Evolutionary conservation across 768 basidiomycete species (phyloP).

Genomic region (Boletales sp.): DNA sequence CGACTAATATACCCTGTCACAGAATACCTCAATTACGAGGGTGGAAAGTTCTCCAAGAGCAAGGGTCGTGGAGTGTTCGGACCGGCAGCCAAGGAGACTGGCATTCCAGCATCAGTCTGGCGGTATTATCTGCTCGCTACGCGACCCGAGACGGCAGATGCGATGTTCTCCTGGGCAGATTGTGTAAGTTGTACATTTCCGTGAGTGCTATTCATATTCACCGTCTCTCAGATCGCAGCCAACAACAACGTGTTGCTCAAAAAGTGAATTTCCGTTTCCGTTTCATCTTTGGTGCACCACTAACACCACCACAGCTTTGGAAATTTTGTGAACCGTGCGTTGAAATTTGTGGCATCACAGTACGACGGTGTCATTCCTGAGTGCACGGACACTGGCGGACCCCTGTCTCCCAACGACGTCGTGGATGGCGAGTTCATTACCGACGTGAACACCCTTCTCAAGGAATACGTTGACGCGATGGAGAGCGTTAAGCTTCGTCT

Average conservation of each 20-base stretch:
- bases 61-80: constrained; percentile 97
- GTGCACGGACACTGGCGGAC: constrained; percentile 63
- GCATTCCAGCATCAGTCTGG: constrained; percentile 93
- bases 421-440: constrained; percentile 72
- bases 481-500: constrained; percentile 86
- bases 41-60: constrained; percentile 98
- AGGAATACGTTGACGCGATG: constrained; percentile 82
- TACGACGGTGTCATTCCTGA: constrained; percentile 81
- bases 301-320: constrained; percentile 61
- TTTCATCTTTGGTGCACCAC: background rate
- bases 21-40: constrained; percentile 99
- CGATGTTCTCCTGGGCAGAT: constrained; percentile 96
- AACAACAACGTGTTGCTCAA: constrained; percentile 94
- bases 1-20: constrained; percentile 2
- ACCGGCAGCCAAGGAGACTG: constrained; percentile 89
- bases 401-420: constrained; percentile 62
- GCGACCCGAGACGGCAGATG: constrained; percentile 89
- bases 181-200: constrained; percentile 53
- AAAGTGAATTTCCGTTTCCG: constrained; percentile 52
- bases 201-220: background rate
- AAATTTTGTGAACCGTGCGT: constrained; percentile 92
- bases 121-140: constrained; percentile 92
- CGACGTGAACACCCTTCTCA: constrained; percentile 74
- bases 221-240: constrained; percentile 61
- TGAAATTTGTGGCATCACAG: constrained; percentile 90